phyloP scores from a whole-genome alignment of 2,329 filamentous ascomycete genomes.

The Fusarium staphyleae region DNA sequence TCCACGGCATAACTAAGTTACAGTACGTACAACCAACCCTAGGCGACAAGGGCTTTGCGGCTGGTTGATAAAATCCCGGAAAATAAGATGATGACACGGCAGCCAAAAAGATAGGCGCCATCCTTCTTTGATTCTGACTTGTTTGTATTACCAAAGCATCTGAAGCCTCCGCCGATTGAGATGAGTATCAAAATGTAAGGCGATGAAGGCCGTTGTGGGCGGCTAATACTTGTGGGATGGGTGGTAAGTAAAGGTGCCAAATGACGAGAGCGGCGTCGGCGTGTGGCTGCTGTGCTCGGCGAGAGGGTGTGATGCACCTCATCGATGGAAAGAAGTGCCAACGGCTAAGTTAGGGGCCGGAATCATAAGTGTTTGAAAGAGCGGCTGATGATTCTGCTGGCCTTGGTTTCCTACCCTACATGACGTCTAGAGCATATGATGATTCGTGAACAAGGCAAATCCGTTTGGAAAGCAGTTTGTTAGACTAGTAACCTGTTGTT shows the following conservation, averaged over 20 bases:
- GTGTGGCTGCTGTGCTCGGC: conserved; percentile 25
- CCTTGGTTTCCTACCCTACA: neutral
- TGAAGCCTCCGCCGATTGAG: neutral
- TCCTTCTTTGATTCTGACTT: conserved; percentile 2
- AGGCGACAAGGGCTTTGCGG: conserved; percentile 15
- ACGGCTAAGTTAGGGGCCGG: conserved; percentile 8
- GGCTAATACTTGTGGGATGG: conserved; percentile 22
- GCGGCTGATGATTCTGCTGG: neutral
- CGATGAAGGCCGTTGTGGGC: conserved; percentile 21
- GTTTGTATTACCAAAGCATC: neutral
- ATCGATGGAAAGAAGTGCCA: conserved; percentile 18
- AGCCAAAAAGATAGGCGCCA: conserved; percentile 11
- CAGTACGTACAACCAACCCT: conserved; percentile 5
- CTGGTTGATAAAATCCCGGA: conserved; percentile 13
- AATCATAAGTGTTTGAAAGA: conserved; percentile 2
- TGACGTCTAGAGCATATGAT: neutral
- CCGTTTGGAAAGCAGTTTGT: too few species aligned
- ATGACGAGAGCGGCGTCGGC: conserved; percentile 40
- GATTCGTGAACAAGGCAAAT: neutral
- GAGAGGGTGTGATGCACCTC: conserved; percentile 31
- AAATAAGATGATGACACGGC: conserved; percentile 33
- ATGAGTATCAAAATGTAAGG: conserved; percentile 8
- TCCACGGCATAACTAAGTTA: too few species aligned
- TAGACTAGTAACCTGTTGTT: neutral
- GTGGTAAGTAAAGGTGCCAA: conserved; percentile 31